A percentile compares a stretch with the other conserved stretches of the same genome.
Evolutionary conservation across 805 yeast genomes (phyloP).

Genomic region (Saturnispora quitensis): DNA sequence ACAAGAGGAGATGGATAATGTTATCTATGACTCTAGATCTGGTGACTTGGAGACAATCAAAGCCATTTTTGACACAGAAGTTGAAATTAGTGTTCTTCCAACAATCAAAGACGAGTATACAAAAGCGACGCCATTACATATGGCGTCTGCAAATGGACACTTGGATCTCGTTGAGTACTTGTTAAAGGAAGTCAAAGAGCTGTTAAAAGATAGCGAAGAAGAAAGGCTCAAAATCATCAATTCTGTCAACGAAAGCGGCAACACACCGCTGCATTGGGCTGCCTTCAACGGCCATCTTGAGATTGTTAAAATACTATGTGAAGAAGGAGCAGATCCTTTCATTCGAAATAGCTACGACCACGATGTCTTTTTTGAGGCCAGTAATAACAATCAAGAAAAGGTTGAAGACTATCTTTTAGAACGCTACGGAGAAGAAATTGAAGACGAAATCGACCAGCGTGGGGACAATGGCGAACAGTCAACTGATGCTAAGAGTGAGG

Average conservation of each 20-base stretch:
- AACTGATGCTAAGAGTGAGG: conserved; percentile 22
- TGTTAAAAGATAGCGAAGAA: conserved; percentile 26
- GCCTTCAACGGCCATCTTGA: conserved; percentile 76
- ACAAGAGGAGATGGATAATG: conserved; percentile 76
- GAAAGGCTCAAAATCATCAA: conserved; percentile 34
- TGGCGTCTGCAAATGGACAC: conserved; percentile 96
- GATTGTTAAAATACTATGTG: conserved; percentile 61
- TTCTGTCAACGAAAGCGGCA: conserved; percentile 67
- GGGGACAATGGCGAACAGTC: conserved; percentile 26
- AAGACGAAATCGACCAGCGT: conserved; percentile 38
- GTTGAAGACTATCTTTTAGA: conserved; percentile 71
- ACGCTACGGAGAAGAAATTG: conserved; percentile 56
- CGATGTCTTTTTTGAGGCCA: conserved; percentile 87
- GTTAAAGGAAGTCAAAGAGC: conserved; percentile 36
- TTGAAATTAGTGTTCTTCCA: conserved; percentile 35
- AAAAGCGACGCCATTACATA: conserved; percentile 73
- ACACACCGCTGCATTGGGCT: conserved; percentile 97
- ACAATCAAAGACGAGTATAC: conserved; percentile 55
- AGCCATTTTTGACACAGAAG: conserved; percentile 51
- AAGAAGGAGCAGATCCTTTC: conserved; percentile 75
- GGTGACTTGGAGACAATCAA: conserved; percentile 76
- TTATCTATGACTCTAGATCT: conserved; percentile 74
- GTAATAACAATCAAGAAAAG: conserved; percentile 61
- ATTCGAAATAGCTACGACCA: conserved; percentile 65
- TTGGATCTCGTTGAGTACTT: conserved; percentile 54